A percentile compares a stretch with the other conserved stretches of the same genome.
phyloP scores from a whole-genome alignment of 2,329 filamentous ascomycete genomes.

The Fusarium marasasianum region DNA sequence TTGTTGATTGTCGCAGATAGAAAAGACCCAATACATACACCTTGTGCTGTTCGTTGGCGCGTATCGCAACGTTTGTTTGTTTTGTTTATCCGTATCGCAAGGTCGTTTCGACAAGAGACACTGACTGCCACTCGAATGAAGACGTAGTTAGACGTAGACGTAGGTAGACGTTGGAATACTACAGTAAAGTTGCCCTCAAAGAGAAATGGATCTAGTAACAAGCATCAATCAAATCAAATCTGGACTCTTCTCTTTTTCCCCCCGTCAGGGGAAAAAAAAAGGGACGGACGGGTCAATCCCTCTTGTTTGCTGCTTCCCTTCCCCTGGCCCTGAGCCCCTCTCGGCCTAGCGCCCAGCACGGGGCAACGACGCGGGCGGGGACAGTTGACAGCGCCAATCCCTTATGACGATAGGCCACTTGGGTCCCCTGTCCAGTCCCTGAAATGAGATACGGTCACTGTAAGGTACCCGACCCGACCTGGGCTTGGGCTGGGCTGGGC shows the following conservation, averaged over 20 bases:
- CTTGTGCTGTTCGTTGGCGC: constrained; percentile 6
- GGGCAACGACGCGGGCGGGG: constrained; percentile 32
- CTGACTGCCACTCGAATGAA: too few species aligned
- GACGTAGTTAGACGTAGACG: not conserved
- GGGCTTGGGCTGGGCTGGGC: not conserved
- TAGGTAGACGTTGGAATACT: not conserved
- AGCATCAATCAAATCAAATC: constrained; percentile 1
- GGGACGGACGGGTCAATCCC: constrained; percentile 10
- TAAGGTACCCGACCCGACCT: constrained; percentile 23
- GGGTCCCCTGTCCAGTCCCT: constrained; percentile 30
- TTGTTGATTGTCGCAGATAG: not conserved
- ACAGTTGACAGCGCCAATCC: constrained; percentile 7
- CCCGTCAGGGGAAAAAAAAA: constrained; percentile 41
- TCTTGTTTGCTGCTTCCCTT: not conserved
- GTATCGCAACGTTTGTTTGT: constrained; percentile 12
- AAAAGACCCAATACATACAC: constrained; percentile 3
- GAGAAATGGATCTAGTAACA: constrained; percentile 7
- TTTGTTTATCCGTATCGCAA: constrained; percentile 13
- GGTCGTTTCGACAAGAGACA: not conserved
- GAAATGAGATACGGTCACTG: constrained; percentile 33
- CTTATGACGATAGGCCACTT: constrained; percentile 13
- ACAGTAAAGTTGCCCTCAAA: not conserved
- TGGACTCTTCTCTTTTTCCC: constrained; percentile 16
- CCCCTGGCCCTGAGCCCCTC: constrained; percentile 30
- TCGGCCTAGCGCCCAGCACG: constrained; percentile 35